A percentile compares a stretch with the other conserved stretches of the same genome.
Conservation (phyloP, 2,329 filamentous ascomycete genomes). For the Talaromyces sp. region DNA sequence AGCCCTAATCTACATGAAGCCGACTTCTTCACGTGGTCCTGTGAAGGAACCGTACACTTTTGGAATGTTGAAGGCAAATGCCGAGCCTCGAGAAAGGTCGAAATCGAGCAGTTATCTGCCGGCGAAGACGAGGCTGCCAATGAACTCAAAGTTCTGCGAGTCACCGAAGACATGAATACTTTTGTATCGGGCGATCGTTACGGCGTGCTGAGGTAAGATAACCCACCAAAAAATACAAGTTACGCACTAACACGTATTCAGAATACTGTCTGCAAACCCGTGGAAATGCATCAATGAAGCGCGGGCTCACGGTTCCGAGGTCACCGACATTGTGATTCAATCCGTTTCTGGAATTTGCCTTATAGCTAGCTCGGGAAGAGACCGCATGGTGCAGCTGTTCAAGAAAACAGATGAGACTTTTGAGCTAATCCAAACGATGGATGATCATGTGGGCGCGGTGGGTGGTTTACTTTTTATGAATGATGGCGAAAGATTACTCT, state of each 20-base stretch:
- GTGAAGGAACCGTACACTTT: conserved; percentile 71
- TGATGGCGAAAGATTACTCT: conserved; percentile 67
- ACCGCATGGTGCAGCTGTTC: conserved; percentile 93
- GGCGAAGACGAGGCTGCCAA: conserved; percentile 45
- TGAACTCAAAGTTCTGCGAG: conserved; percentile 54
- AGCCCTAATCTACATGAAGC: conserved; percentile 58
- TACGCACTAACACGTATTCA: conserved; percentile 20
- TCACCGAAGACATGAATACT: conserved; percentile 57
- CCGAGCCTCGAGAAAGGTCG: conserved; percentile 59
- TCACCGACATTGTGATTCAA: conserved; percentile 73
- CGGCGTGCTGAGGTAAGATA: conserved; percentile 63
- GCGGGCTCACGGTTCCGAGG: conserved; percentile 81
- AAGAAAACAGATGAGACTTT: conserved; percentile 55
- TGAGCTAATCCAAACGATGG: conserved; percentile 81
- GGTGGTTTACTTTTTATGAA: conserved; percentile 70
- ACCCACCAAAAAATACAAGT: neutral
- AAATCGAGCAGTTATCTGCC: conserved; percentile 58
- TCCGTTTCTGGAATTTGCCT: conserved; percentile 58
- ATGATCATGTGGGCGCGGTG: conserved; percentile 86
- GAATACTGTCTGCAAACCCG: conserved; percentile 42
- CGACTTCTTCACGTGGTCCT: conserved; percentile 85
- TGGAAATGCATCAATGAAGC: conserved; percentile 62
- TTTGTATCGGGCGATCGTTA: conserved; percentile 82
- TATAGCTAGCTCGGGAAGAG: conserved; percentile 77
- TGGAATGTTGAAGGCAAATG: conserved; percentile 73